Base-by-base conservation (phyloP, 2,329 filamentous ascomycete genomes). In the Colletotrichum caudatum region DNA sequence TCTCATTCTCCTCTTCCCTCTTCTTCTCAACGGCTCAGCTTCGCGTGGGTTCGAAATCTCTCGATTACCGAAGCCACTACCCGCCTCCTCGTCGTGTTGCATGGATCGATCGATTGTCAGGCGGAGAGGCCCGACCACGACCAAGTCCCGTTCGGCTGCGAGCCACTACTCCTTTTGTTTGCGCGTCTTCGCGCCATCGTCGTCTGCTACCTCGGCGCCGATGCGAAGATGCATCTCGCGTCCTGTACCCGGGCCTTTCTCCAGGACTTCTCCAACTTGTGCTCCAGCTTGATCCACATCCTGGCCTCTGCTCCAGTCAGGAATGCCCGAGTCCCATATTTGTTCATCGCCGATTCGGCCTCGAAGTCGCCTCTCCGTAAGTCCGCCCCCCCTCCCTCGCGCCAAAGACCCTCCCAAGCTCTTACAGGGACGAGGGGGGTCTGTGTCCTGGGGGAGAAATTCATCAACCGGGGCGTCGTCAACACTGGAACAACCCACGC, bases 321-420 rank as follows among this genome's bases (percentile, higher is more conserved):
- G 58, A 41, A 16, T 48, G 37, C 14, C 39, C 46, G 48, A 44
- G 35, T 53, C 18, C 61, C 50, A 29, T 29, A 16, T 44, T 54
- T 58, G 16, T 53, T 39, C 64, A 68, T 68, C 64, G 68, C 68
- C 68, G 64, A 71, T 68, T 58, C 44, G 51, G 39, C 16, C 44
- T 58, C 51, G 35, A 46, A 46, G 26, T 51, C 35, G 41, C 23
- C 50, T 33, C 8, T 48, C 51, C 44, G 58, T 37, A 46, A 63
- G 51, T 58, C 50, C 57, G 39, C 39, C 35, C 48, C 29, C 26
- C n/a, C 66, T 11, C 37, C 37, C 37, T 11, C 39, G 14, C 39
- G 14, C 4, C 23, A 26, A 35, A 48, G 46, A 61, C 62, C 64
- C 54, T 57, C 35, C 6, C 35, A 57, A 41, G 54, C 54, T 70